Conservation (phyloP, 306 rosid genomes). For the Mimosa pudica region DNA sequence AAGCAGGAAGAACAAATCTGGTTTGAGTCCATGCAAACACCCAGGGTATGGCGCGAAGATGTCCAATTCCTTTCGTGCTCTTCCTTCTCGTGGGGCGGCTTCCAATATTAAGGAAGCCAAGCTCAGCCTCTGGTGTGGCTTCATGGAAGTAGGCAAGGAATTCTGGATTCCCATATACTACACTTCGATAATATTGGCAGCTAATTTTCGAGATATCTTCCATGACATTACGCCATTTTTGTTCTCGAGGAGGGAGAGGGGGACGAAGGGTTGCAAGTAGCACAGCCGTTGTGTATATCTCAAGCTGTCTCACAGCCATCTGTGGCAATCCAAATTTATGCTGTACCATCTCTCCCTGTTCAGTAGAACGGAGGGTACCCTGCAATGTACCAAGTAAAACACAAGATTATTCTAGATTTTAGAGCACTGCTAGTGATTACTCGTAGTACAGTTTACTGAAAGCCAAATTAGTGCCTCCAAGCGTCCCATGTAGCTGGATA, state of each 20-base stretch:
- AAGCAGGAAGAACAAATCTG: conserved; percentile 90
- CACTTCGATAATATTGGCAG: conserved; percentile 71
- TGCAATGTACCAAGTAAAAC: conserved; percentile 36
- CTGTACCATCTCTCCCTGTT: conserved; percentile 98
- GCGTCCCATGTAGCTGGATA: no score
- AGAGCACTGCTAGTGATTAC: conserved; percentile 3
- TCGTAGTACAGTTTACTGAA: conserved; percentile 1
- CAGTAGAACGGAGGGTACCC: conserved; percentile 92
- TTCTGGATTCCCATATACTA: conserved; percentile 84
- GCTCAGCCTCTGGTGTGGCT: conserved; percentile 98
- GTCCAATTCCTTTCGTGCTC: conserved; percentile 70
- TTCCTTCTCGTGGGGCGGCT: conserved; percentile 93
- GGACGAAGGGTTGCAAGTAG: conserved; percentile 96
- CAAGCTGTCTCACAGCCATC: conserved; percentile 91
- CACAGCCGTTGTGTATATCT: conserved; percentile 92
- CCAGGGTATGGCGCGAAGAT: conserved; percentile 97
- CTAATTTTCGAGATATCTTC: conserved; percentile 89
- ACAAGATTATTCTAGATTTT: neutral
- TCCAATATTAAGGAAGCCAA: conserved; percentile 94
- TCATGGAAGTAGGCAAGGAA: conserved; percentile 88
- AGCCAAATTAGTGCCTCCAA: conserved; percentile 12
- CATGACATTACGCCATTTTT: conserved; percentile 87
- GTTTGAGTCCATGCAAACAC: conserved; percentile 98
- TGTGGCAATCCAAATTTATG: conserved; percentile 91
- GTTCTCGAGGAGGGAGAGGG: conserved; percentile 78